A percentile compares a stretch with the other conserved stretches of the same genome.
phyloP scores from a whole-genome alignment of 73 alveolate species.

The Paramecium sexaurelia region DNA sequence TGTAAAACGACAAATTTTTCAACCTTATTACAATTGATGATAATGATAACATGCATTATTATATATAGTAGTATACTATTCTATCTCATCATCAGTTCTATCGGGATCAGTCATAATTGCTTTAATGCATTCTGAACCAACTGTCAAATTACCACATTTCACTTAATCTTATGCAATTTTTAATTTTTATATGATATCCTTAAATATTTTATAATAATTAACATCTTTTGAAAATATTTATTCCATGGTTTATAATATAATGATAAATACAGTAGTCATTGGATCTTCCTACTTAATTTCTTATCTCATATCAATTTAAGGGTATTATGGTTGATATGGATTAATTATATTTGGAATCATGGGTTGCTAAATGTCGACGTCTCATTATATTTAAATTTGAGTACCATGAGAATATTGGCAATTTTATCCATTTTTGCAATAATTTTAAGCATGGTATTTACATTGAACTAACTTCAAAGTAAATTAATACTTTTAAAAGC shows the following conservation, averaged over 20 bases:
- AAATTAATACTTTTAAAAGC: neutral
- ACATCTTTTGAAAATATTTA: slow-evolving; percentile 22
- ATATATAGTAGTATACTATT: slow-evolving; percentile 12
- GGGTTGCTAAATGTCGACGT: neutral
- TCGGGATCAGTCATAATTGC: neutral
- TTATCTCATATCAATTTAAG: neutral
- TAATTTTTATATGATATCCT: slow-evolving; percentile 37
- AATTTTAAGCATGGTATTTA: slow-evolving; percentile 27
- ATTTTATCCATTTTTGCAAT: slow-evolving; percentile 32
- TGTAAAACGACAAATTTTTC: neutral
- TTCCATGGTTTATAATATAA: slow-evolving; percentile 6
- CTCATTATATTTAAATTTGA: neutral
- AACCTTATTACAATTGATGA: slow-evolving; percentile 12
- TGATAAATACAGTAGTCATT: neutral
- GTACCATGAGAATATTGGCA: slow-evolving; percentile 39
- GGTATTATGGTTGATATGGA: neutral
- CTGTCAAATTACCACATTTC: neutral
- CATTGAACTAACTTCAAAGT: neutral
- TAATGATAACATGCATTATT: neutral
- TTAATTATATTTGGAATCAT: neutral
- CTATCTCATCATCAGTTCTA: slow-evolving; percentile 16
- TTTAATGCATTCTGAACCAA: slow-evolving; percentile 24
- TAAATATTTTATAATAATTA: neutral
- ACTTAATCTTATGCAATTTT: slow-evolving; percentile 19
- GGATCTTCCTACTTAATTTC: neutral